Evolutionary conservation across 73 alveolate genomes (phyloP).

Genomic region (Paramecium caudatum): DNA sequence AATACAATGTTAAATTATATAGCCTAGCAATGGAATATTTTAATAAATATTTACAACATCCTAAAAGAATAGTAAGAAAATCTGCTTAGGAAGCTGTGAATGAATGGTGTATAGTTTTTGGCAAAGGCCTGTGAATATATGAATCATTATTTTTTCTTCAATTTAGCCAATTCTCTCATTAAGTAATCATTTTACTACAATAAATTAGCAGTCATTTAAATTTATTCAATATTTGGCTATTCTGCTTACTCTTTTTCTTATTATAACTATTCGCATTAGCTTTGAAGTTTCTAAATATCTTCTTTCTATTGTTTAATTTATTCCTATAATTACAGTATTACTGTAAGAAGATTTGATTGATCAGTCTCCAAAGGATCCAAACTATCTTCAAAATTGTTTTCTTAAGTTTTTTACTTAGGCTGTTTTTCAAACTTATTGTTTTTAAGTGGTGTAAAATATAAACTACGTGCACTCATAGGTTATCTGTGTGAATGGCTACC

Average conservation of each 20-base stretch:
- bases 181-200: background rate
- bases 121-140: background rate
- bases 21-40: background rate
- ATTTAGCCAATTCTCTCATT: background rate
- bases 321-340: background rate
- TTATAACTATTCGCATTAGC: background rate
- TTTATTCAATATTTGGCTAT: slow-evolving; percentile 43
- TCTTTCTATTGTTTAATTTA: background rate
- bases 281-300: background rate
- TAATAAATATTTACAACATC: slow-evolving; percentile 7
- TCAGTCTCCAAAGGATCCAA: background rate
- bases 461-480: slow-evolving; percentile 55
- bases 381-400: slow-evolving; percentile 24
- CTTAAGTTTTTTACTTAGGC: background rate
- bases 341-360: slow-evolving; percentile 18
- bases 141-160: slow-evolving; percentile 22
- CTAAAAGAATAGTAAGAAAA: background rate
- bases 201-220: background rate
- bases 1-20: background rate
- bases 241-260: slow-evolving; percentile 12
- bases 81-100: slow-evolving; percentile 7
- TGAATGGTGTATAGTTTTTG: slow-evolving; percentile 28
- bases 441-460: slow-evolving; percentile 27
- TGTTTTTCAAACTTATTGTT: background rate
- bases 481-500: background rate